Base-by-base conservation (phyloP, 257 asterid genomes). In the Thymus mandschuricus region DNA sequence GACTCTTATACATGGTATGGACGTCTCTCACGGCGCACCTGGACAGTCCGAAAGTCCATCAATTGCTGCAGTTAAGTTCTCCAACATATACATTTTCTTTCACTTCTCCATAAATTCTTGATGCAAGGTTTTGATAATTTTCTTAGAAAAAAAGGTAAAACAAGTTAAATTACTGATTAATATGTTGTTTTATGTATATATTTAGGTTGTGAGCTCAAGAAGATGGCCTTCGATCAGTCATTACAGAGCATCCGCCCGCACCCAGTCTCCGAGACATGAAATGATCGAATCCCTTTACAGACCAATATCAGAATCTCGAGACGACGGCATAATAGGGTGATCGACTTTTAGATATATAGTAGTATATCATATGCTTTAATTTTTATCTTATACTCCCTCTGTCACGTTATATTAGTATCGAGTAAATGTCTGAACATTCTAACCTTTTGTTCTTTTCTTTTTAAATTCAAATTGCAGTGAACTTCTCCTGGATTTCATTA, bases 21-120 rank as follows among this genome's bases (percentile, higher is more conserved):
- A 94, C 60, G 99, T 94, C 1, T 91, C 97, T 0, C 99, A 94
- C 30, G 99, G 97, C 34, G 87, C 97, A 55, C 99, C 99, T 29
- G 99, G 99, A 62, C 96, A 88, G 71, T 83, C 96, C 29, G 98
- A 91, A 68, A 46, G 89, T 60, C 98, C 98, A 1, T 93, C 98
- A 52, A 87, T 93, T 81, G 98, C 98, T 70, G 98, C 97, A 71
- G 98, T 91, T 72, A 79, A 66, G 61, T 68, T 67, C 55, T 72
- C 21, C 21, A 21, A 21, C 21, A 21, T 21, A 21, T 21, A 21
- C 21, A 21, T 21, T 21, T 21, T 21, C 21, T 21, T 21, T 21
- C 21, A 21, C 21, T 21, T 21, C 21, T 21, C 21, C 21, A 21
- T 21, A 21, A 21, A 21, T 21, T 21, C 21, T 21, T 21, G 21